Base-by-base conservation (phyloP, 495 filamentous ascomycete genomes). In the Penicillium silybi region DNA sequence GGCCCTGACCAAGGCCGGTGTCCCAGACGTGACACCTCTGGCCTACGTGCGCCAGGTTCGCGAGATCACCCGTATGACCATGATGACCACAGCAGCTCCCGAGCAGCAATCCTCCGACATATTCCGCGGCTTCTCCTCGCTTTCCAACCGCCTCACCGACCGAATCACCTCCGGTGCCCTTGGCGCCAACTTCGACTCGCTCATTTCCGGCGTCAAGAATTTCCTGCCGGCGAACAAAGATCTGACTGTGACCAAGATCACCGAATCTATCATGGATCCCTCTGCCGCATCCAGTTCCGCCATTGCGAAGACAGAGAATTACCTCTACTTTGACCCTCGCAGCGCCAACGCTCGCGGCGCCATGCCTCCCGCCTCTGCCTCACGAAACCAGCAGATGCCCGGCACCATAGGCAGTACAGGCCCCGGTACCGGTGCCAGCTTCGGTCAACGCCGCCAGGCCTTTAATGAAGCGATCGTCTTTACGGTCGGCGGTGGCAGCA, bases 151-250 rank as follows among this genome's bases (percentile, higher is more conserved):
- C 18, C 82, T 99, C 17, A 96, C 93, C 15, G 92, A 96, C 67
- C 87, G 91, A 20, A 86, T 98, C 64, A 92, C 93, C 58, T 92
- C 95, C 46, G 90, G 89, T 6, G 88, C 90, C 9, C 78, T 96
- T 6, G 86, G 88, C 23, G 85, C 92, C 46, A 96, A 96, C 65
- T 91, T 97, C 61, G 95, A 97, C 59, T 90, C 84, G 20, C 82
- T 99, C 25, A 91, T 99, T 54, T 91, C 90, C n/a, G 92, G 95
- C 32, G 92, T 99, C 71, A 97, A 97, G 75, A 97, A 97, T 68
- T 96, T 98, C 75, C 76, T 98, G 3, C 95, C 95, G 1, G 90
- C 83, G 10, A 93, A 99, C 71, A 88, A 91, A 59, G 95, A 99
- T 63, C 79, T 97, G 4, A 99, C 95, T 0, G 80, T 97, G 37